Evolutionary conservation across 805 yeast species (phyloP), one percentile per base, ranked within the genome.

Genomic region (Schwanniomyces vanrijiae): DNA sequence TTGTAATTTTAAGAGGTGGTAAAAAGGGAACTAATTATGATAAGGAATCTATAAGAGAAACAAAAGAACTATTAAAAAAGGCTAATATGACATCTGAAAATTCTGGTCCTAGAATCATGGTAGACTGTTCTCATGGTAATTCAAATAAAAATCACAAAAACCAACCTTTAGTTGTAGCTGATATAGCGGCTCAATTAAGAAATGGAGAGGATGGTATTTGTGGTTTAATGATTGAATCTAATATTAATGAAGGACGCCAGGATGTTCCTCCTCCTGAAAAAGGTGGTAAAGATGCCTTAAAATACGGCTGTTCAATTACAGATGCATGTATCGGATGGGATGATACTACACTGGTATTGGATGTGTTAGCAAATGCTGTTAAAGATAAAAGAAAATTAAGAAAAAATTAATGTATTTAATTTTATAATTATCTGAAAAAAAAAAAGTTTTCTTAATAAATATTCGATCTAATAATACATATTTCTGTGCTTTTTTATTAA

Each of bases 111-210:
- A 79, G 92, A 61, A 85, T 91, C 60, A 94, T 92, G 98, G 83
- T 92, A 53, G 99, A 92, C 71, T 94, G 97, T 69, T 90, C 97
- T 35, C 99, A 92, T 65, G 99, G 97, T 53, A 92, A 92, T 77
- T 89, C 97, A 31, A 83, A 78, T 64, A 92, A 92, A 66, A 86
- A 92, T 69, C 91, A 84, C 81, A 81, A 81, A 64, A 92, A 92
- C 71, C 99, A 92, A 75, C 97, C 98, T 40, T 81, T 77, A 62
- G 99, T 92, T 11, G 90, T 91, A 21, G 78, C 80, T 21, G 79
- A 73, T 38, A 82, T 94, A 48, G 87, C 90, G 52, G 84, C 84
- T 53, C 99, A 94, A 70, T 68, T 94, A 43, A 68, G 81, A 13
- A 76, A 70, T 4, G 99, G 99, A 55, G 87, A 85, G 60, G 75